Evolutionary conservation across 2,329 filamentous ascomycete genomes (phyloP).

Genomic region (Drechslera avenae): DNA sequence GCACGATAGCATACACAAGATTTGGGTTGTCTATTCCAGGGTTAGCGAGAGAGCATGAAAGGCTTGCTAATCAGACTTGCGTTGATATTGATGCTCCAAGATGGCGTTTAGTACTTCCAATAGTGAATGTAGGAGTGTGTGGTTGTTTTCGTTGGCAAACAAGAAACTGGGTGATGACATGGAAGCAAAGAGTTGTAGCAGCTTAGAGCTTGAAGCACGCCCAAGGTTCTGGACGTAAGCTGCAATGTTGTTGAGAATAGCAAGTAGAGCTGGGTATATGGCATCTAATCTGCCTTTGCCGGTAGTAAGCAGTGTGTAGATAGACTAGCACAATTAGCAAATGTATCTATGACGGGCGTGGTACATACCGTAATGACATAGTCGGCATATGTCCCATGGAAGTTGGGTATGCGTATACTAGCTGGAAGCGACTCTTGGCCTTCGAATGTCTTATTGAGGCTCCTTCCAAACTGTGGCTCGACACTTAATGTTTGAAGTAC

Average conservation of each 20-base stretch:
- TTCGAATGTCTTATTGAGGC: conserved; percentile 86
- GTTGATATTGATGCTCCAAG: conserved; percentile 82
- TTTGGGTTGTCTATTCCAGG: conserved; percentile 71
- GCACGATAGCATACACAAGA: conserved; percentile 78
- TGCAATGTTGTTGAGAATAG: conserved; percentile 91
- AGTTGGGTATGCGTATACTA: conserved; percentile 80
- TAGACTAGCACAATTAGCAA: conserved; percentile 64
- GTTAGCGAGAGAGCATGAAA: conserved; percentile 19
- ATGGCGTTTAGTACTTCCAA: conserved; percentile 89
- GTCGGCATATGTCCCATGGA: conserved; percentile 89
- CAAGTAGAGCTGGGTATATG: conserved; percentile 88
- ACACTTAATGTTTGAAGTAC: conserved; percentile 93
- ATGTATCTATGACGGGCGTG: not conserved
- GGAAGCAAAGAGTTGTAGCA: conserved; percentile 85
- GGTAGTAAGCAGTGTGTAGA: conserved; percentile 87
- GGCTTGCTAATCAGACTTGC: conserved; percentile 54
- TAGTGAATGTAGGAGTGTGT: conserved; percentile 77
- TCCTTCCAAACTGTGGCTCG: conserved; percentile 86
- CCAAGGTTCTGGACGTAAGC: conserved; percentile 81
- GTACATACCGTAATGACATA: conserved; percentile 81
- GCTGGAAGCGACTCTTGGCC: conserved; percentile 85
- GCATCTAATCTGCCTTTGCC: conserved; percentile 89
- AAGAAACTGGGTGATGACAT: conserved; percentile 95
- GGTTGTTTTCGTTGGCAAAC: conserved; percentile 89
- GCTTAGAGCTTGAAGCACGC: conserved; percentile 73